These are phyloP conservation scores for Oemleria cerasiformis DNA, from an alignment of 306 rosid genomes.

Conservation along the genomic window DNA sequence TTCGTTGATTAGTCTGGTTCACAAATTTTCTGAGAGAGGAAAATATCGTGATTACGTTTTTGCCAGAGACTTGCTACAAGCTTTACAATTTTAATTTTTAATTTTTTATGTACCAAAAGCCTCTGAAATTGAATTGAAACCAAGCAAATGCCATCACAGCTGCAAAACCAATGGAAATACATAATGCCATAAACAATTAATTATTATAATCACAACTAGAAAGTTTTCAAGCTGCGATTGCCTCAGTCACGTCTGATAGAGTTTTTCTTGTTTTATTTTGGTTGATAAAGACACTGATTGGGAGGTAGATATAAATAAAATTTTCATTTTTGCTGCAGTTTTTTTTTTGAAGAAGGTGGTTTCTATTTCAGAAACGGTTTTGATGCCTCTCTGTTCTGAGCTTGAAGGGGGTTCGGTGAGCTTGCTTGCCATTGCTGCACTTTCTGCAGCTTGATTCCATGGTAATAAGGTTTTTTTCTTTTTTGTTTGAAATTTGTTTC, in stretches of 20 bases:
- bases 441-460: slow-evolving; percentile 20
- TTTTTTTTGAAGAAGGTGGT: background rate
- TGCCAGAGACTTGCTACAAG: slow-evolving; percentile 40
- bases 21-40: background rate
- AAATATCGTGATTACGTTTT: slow-evolving; percentile 48
- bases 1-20: background rate
- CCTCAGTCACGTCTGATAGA: no score
- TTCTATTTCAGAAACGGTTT: background rate
- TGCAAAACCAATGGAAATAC: background rate
- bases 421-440: slow-evolving; percentile 13
- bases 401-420: slow-evolving; percentile 1
- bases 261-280: no score
- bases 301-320: background rate
- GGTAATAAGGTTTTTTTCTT: slow-evolving; percentile 10
- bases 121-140: background rate
- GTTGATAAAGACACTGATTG: no score
- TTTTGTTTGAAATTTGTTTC: background rate
- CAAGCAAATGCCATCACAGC: background rate
- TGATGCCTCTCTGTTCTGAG: slow-evolving; percentile 6
- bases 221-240: background rate
- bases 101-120: background rate
- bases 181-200: background rate
- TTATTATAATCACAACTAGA: background rate
- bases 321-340: background rate
- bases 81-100: background rate